phyloP scores from a whole-genome alignment of 169 alveolate species.

The Plasmodium yoelii region DNA sequence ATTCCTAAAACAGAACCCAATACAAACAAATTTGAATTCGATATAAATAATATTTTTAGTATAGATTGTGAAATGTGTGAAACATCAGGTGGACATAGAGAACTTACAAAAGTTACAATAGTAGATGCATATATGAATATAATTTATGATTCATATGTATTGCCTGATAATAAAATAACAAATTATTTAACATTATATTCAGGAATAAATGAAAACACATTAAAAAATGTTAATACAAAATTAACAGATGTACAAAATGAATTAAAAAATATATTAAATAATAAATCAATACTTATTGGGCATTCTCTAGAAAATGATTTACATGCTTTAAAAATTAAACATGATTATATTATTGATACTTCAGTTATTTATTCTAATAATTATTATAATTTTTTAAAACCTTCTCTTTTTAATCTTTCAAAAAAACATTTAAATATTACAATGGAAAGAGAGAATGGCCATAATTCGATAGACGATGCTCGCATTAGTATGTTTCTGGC shows the following conservation, averaged over 20 bases:
- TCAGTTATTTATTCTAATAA: conserved; percentile 55
- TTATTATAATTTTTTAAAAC: conserved; percentile 27
- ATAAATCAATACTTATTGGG: conserved; percentile 77
- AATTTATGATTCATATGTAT: conserved; percentile 77
- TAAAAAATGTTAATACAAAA: conserved; percentile 66
- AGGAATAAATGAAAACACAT: conserved; percentile 78
- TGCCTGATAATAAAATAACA: conserved; percentile 71
- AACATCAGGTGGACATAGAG: conserved; percentile 47
- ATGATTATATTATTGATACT: conserved; percentile 76
- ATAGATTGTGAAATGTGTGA: conserved; percentile 83
- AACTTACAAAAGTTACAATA: conserved; percentile 77
- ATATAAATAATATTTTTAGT: conserved; percentile 69
- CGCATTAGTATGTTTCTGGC: conserved; percentile 79
- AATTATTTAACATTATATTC: conserved; percentile 80
- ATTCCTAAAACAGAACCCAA: not conserved
- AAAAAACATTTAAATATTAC: conserved; percentile 66
- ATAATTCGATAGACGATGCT: conserved; percentile 81
- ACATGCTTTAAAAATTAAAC: conserved; percentile 75
- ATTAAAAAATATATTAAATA: conserved; percentile 67
- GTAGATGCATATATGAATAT: conserved; percentile 78
- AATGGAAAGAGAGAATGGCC: conserved; percentile 76
- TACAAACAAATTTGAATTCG: conserved; percentile 23
- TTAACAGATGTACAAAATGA: conserved; percentile 74
- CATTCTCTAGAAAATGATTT: conserved; percentile 80
- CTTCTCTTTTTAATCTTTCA: conserved; percentile 66